Conservation (phyloP, 2,329 filamentous ascomycete genomes). For the Diplodia mutila region DNA sequence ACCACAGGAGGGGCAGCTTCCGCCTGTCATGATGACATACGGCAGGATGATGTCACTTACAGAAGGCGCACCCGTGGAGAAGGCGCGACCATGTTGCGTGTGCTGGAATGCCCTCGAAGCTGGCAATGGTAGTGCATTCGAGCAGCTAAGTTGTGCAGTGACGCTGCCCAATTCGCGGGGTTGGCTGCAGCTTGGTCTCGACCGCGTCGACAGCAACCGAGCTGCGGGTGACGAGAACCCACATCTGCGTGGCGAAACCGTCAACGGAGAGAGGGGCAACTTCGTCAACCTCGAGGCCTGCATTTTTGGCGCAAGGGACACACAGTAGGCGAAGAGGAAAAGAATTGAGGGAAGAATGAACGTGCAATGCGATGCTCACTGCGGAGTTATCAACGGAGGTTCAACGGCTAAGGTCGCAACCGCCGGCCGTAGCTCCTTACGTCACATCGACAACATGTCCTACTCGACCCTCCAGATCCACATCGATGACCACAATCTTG, state of each 20-base stretch:
- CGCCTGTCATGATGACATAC: slow-evolving; percentile 4
- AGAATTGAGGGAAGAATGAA: neutral
- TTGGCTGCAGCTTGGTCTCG: neutral
- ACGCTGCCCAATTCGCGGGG: neutral
- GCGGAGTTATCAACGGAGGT: slow-evolving; percentile 20
- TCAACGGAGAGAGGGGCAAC: neutral
- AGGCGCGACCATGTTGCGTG: neutral
- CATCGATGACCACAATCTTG: slow-evolving; percentile 14
- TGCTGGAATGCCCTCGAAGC: neutral
- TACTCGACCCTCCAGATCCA: neutral
- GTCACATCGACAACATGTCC: neutral
- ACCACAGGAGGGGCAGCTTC: neutral
- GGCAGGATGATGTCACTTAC: slow-evolving; percentile 21
- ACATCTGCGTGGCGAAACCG: too few species aligned
- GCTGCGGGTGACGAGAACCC: neutral
- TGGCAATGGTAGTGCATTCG: neutral
- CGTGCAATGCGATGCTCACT: neutral
- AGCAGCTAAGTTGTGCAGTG: neutral
- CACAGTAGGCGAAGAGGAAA: neutral
- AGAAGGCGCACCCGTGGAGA: neutral
- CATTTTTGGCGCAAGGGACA: neutral
- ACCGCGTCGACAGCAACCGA: neutral
- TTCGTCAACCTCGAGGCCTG: neutral
- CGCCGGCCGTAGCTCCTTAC: slow-evolving; percentile 9
- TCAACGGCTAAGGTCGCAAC: neutral